A percentile compares a stretch with the other conserved stretches of the same genome.
Conservation (phyloP, 805 yeast species). For the Lachancea sp. region DNA sequence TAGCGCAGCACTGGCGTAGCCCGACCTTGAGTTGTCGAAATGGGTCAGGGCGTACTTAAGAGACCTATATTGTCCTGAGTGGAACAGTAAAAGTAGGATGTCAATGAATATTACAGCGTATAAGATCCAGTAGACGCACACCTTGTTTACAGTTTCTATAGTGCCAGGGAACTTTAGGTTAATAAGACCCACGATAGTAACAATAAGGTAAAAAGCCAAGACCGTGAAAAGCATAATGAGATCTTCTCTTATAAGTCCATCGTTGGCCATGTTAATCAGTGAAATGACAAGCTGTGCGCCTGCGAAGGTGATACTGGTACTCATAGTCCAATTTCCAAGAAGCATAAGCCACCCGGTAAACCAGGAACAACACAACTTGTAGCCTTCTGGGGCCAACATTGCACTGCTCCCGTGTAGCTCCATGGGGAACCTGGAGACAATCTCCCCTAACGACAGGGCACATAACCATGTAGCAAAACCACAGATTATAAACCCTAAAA, state of each 20-base stretch:
- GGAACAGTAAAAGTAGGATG: constrained; percentile 49
- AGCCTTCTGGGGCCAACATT: constrained; percentile 52
- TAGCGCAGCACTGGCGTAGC: constrained; percentile 58
- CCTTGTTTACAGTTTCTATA: constrained; percentile 56
- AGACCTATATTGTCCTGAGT: constrained; percentile 51
- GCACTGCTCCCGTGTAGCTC: constrained; percentile 76
- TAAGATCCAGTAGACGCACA: constrained; percentile 71
- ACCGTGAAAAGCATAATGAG: constrained; percentile 49
- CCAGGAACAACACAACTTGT: constrained; percentile 61
- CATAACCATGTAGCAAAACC: constrained; percentile 58
- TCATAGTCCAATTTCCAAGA: constrained; percentile 73
- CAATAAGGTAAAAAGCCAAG: constrained; percentile 48
- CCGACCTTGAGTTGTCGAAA: constrained; percentile 67
- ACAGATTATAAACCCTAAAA: constrained; percentile 68
- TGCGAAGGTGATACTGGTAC: constrained; percentile 64
- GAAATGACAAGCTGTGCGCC: constrained; percentile 71
- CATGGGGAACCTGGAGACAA: constrained; percentile 69
- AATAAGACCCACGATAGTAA: constrained; percentile 53
- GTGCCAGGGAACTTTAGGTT: constrained; percentile 54
- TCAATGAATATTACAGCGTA: constrained; percentile 66
- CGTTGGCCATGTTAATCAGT: constrained; percentile 55
- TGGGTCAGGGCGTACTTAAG: constrained; percentile 52
- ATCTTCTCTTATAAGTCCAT: constrained; percentile 44
- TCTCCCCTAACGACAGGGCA: constrained; percentile 69
- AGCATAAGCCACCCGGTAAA: constrained; percentile 71